Evolutionary conservation across 129 eudicot genomes (phyloP).

Genomic region (Flaveria brownii): DNA sequence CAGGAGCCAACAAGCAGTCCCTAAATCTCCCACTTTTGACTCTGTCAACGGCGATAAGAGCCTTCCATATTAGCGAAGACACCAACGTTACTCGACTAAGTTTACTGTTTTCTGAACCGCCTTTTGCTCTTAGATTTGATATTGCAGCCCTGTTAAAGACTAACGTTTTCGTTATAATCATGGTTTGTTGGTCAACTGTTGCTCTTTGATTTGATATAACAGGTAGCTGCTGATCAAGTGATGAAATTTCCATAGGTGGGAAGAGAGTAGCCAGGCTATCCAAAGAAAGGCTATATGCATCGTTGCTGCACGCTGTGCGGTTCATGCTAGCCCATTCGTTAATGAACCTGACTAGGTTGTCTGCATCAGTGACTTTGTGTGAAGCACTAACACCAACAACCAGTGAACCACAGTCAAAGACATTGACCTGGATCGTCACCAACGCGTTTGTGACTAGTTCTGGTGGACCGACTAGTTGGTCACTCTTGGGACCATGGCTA

Average conservation of each 20-base stretch:
- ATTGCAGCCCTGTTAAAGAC: constrained; percentile 18
- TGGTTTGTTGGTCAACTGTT: background rate
- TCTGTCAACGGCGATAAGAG: constrained; percentile 23
- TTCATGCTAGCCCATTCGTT: constrained; percentile 39
- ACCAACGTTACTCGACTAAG: constrained; percentile 38
- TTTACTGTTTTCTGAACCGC: background rate
- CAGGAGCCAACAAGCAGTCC: constrained; percentile 27
- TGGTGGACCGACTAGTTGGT: constrained; percentile 24
- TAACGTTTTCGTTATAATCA: constrained; percentile 18
- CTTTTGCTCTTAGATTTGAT: constrained; percentile 31
- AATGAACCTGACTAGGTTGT: constrained; percentile 31
- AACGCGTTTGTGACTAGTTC: constrained; percentile 28
- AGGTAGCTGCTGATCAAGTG: background rate
- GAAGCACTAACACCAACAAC: constrained; percentile 47
- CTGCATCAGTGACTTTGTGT: constrained; percentile 46
- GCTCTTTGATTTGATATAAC: background rate
- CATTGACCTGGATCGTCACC: constrained; percentile 40
- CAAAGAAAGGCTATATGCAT: constrained; percentile 1
- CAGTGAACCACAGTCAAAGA: constrained; percentile 49
- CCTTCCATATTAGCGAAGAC: constrained; percentile 32
- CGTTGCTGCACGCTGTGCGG: background rate
- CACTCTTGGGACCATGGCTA: constrained; percentile 19
- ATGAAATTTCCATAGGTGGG: constrained; percentile 15
- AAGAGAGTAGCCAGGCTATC: constrained; percentile 29
- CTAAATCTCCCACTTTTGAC: constrained; percentile 22